Base-by-base conservation (phyloP, 2,329 filamentous ascomycete species). In the Diaporthe destruens region DNA sequence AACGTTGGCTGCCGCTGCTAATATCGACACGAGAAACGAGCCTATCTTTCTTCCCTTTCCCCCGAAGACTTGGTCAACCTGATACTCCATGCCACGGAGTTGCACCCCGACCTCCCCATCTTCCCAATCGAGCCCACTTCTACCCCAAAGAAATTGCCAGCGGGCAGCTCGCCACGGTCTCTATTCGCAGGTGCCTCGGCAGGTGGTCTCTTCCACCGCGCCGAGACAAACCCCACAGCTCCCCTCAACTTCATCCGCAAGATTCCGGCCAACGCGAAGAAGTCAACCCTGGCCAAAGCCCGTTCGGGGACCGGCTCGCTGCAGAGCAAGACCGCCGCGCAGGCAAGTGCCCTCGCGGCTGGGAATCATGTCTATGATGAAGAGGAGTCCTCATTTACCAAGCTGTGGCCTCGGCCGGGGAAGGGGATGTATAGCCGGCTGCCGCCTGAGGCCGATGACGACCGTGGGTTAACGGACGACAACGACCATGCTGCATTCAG, bases 91-190 rank as follows among this genome's bases (percentile, higher is more conserved):
- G 86, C 90, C 72, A 89, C 88, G 36, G 87, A 87, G 59, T 80
- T 89, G 2, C 86, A 93, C 74, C 91, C 92, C 3, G 87, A 90
- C 69, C 83, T 95, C 7, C 89, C 91, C 6, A 84, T 95, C 68
- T 94, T 93, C 77, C 87, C 86, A n/a, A 23, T 57, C 39, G 39
- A 68, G 20, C 11, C 70, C 36, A 29, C 63, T 7, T 16, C 51
- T 18, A n/a, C 47, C 3, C 47, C 49, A 25, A 67, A 44, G 44
- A 74, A 67, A 25, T 25, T 70, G 39, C 6, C 53, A 56, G 51
- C 67, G 20, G 77, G 74, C 42, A 75, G 76, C 74, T 75, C 83
- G 80, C 63, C 77, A 80, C 74, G 77, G 51, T 53, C 74, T 75
- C 42, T 75, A 76, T 63, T 77, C 67, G 36, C 73, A 56, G 42